These are phyloP conservation scores for Aspergillus unguis DNA, from an alignment of 2,329 filamentous ascomycete species.

Conservation along the genomic window DNA sequence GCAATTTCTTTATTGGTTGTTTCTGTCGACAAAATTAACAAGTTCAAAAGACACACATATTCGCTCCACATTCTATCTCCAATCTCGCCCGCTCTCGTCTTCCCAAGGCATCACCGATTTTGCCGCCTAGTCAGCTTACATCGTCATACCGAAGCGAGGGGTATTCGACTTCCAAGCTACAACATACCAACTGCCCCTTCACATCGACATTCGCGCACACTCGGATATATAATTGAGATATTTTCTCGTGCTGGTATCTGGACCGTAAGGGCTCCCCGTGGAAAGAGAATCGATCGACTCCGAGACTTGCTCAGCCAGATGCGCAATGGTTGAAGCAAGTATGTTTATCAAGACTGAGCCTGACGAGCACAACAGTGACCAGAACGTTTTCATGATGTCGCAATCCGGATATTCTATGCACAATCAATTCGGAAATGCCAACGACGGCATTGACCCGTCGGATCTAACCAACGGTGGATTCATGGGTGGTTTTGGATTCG, in stretches of 20 bases:
- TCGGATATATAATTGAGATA: background rate
- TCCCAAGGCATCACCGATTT: background rate
- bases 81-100: background rate
- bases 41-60: background rate
- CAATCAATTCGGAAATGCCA: conserved; percentile 54
- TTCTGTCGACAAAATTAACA: background rate
- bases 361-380: conserved; percentile 59
- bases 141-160: conserved; percentile 8
- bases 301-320: conserved; percentile 16
- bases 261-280: conserved; percentile 22
- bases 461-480: conserved; percentile 62
- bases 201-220: background rate
- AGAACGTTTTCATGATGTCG: conserved; percentile 47
- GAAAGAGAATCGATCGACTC: conserved; percentile 8
- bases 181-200: background rate
- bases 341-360: conserved; percentile 67
- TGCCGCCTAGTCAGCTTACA: conserved; percentile 10
- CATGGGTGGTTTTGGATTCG: conserved; percentile 54
- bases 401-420: conserved; percentile 51
- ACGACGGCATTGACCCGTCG: conserved; percentile 73
- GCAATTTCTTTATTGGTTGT: conserved; percentile 1
- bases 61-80: background rate
- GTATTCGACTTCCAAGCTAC: background rate
- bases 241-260: conserved; percentile 9
- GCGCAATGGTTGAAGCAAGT: conserved; percentile 53